Evolutionary conservation across 2,329 filamentous ascomycete species (phyloP), one percentile per base, ranked within the genome.

Genomic region (Emmonsiellopsis sp.): DNA sequence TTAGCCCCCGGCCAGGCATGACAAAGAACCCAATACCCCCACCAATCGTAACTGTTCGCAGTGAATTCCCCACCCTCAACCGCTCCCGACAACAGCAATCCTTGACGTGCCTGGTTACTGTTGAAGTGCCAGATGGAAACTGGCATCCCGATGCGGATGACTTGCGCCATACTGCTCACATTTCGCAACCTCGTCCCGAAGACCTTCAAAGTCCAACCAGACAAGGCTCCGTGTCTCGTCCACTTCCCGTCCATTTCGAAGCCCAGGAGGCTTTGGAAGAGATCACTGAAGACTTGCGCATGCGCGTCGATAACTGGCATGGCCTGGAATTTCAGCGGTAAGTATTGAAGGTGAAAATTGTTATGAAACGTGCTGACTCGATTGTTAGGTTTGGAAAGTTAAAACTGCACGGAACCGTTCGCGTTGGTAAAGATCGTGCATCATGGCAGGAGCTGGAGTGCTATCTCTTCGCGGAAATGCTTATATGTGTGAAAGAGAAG

Each of bases 401-500:
- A 59, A 84, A 91, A 34, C 76, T 97, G 34, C 91, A 95, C 64
- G 92, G 90, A 31, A 91, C 86, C 2, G 82, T 98, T 54, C 85
- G 89, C 51, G 93, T 98, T 20, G 93, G 93, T 62, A 98, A 98
- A 72, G 93, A 98, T 70, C 90, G 90, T 61, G 80, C 92, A 59
- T 91, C 91, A 6, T 98, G 93, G 93, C 93, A 98, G 74, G 93
- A 97, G 68, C 74, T 98, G 53, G 91, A 98, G 69, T 98, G 93
- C 70, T 98, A 89, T 68, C 79, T 98, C 32, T 98, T 98, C 66
- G 89, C 87, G 4, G 93, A 98, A 73, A 98, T 98, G 93, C 86
- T 98, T 63, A 98, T 98, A 59, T 98, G 93, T 66, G 90, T 98
- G 57, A 98, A 97, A 72, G 93, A 97, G 73, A 97, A 96, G 80